Evolutionary conservation across 2,329 filamentous ascomycete genomes (phyloP), one percentile per base, ranked within the genome.

Genomic region (Fusarium sp.): DNA sequence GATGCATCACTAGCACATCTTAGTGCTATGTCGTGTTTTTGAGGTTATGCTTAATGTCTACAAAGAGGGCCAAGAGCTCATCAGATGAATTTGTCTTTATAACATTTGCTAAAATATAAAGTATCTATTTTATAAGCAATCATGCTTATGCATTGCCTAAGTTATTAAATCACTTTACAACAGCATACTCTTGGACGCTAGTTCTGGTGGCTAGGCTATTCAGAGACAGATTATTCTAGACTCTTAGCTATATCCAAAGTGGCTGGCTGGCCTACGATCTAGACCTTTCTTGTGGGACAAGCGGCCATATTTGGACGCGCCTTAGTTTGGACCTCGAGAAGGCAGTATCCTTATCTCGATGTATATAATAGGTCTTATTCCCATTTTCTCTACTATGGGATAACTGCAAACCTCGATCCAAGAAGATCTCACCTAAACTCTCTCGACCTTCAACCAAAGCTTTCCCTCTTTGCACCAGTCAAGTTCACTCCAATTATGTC

Each of bases 81-180:
- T 11, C 4, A 22, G 6, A 48, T 28, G 6, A 17, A 11, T 24
- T n/a, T 0, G 6, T 8, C 15, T 17, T 3, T 5, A 3, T 15
- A 3, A 6, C 0, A 3, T 11, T 47, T 8, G 6, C 18, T 14
- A 0, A 15, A 3, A 11, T 26, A 26, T 26, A 26, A 26, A 26
- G 26, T 26, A 26, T 26, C 26, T 26, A 26, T 26, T 26, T 26
- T 26, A 26, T 26, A 26, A 26, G 26, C 6, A 26, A 26, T 26
- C 26, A 26, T 26, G 26, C 26, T 20, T 15, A 2, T 28, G 8
- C 14, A 22, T 47, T 14, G 12, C 8, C 4, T 0, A 15, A 14
- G 18, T 5, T 15, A 8, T 22, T 41, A 10, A 14, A 22, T 15
- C 18, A 0, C 44, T 28, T 28, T 28, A 4, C 13, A 0, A 3